These are phyloP conservation scores for Sicyos edulis DNA, from an alignment of 306 rosid species.

Conservation along the genomic window DNA sequence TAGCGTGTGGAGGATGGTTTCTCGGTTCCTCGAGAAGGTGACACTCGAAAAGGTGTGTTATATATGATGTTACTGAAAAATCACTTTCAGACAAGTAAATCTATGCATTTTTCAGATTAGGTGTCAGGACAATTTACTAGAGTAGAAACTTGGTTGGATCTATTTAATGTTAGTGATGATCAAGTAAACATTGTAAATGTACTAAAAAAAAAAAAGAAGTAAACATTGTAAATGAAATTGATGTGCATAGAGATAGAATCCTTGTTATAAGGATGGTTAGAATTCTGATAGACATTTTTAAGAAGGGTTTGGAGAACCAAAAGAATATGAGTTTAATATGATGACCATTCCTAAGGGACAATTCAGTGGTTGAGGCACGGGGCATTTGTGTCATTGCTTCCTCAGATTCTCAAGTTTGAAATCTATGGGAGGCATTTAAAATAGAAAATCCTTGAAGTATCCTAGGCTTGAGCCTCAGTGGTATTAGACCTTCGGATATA, in stretches of 20 bases:
- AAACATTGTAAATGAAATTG: too few species aligned
- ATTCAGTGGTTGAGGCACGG: too few species aligned
- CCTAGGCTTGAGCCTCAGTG: too few species aligned
- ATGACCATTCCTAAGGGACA: too few species aligned
- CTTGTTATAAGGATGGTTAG: background rate
- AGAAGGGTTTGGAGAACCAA: too few species aligned
- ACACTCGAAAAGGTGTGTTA: slow-evolving; percentile 61
- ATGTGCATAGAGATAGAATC: background rate
- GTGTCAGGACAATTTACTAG: background rate
- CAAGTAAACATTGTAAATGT: background rate
- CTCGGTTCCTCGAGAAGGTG: slow-evolving; percentile 69
- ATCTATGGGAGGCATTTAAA: too few species aligned
- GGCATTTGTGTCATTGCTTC: too few species aligned
- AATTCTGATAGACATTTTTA: background rate
- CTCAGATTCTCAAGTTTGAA: too few species aligned
- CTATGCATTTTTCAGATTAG: background rate
- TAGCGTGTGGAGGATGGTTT: slow-evolving; percentile 81
- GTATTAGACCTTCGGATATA: too few species aligned
- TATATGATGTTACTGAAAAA: background rate
- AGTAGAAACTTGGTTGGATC: background rate
- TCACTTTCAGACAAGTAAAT: background rate
- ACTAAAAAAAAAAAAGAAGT: too few species aligned
- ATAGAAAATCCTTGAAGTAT: too few species aligned
- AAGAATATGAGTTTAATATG: too few species aligned
- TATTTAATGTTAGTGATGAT: background rate